Evolutionary conservation across 768 basidiomycete species (phyloP).

Genomic region (Pleurotus pulmonarius): DNA sequence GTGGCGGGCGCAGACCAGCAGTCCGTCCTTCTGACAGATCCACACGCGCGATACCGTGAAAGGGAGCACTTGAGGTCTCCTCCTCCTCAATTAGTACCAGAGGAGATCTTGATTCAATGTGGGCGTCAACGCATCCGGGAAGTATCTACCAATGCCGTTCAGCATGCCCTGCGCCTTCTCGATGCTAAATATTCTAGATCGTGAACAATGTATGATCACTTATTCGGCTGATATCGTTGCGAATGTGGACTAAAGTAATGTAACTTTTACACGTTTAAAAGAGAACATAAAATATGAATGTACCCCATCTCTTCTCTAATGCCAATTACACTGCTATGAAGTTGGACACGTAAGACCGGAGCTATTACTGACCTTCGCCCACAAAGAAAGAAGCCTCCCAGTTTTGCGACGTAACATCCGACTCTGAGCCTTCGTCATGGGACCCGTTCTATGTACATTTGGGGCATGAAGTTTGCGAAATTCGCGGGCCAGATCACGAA

Average conservation of each 20-base stretch:
- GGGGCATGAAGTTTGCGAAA: conserved; percentile 42
- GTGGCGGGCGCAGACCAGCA: conserved; percentile 21
- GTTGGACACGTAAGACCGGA: neutral
- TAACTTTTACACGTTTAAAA: neutral
- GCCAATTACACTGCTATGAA: no score
- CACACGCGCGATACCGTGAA: conserved; percentile 39
- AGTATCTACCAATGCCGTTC: conserved; percentile 71
- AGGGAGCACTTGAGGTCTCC: conserved; percentile 34
- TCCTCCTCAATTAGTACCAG: conserved; percentile 53
- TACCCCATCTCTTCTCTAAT: neutral
- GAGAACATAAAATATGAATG: neutral
- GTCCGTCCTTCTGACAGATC: conserved; percentile 47
- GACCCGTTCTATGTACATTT: conserved; percentile 13
- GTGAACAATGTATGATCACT: conserved; percentile 3
- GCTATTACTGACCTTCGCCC: neutral
- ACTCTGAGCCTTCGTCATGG: conserved; percentile 27
- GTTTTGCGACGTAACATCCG: conserved; percentile 24
- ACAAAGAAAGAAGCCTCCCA: neutral
- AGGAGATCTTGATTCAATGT: conserved; percentile 59
- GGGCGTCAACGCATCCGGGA: conserved; percentile 59
- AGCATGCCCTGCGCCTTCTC: conserved; percentile 69
- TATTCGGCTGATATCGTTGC: neutral
- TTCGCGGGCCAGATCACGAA: conserved; percentile 39
- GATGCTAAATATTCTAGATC: conserved; percentile 55
- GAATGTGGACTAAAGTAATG: neutral